These are phyloP conservation scores for Reutealis trisperma DNA, from an alignment of 345 rosid species.

Conservation along the genomic window DNA sequence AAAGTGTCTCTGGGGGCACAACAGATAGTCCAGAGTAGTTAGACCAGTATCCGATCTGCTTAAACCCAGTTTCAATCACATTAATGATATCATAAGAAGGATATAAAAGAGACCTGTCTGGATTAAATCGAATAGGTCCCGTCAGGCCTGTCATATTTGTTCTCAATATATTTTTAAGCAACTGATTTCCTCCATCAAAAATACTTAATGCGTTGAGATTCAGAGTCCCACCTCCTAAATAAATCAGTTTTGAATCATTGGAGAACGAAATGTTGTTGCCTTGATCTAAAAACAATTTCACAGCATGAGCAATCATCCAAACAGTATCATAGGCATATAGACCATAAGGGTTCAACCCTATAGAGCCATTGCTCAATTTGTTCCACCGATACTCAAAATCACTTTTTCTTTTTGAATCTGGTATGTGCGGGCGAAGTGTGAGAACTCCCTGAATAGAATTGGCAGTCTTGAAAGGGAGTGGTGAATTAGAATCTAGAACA, in stretches of 20 bases:
- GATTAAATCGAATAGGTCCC: slow-evolving; percentile 60
- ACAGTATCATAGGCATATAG: slow-evolving; percentile 89
- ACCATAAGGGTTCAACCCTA: slow-evolving; percentile 74
- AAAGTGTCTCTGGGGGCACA: slow-evolving; percentile 71
- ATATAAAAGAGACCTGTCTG: slow-evolving; percentile 52
- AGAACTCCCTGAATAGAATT: slow-evolving; percentile 60
- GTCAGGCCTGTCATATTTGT: slow-evolving; percentile 77
- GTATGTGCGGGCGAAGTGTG: slow-evolving; percentile 69
- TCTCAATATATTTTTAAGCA: slow-evolving; percentile 53
- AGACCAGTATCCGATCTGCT: slow-evolving; percentile 84
- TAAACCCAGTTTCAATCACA: slow-evolving; percentile 42
- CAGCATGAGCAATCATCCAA: slow-evolving; percentile 83
- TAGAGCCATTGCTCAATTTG: slow-evolving; percentile 62
- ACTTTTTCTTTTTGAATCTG: slow-evolving; percentile 59
- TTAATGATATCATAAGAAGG: slow-evolving; percentile 82
- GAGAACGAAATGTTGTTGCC: slow-evolving; percentile 77
- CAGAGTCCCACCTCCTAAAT: slow-evolving; percentile 50
- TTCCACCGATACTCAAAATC: slow-evolving; percentile 69
- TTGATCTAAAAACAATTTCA: slow-evolving; percentile 59
- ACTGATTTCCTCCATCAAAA: slow-evolving; percentile 65
- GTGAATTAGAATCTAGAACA: slow-evolving; percentile 59
- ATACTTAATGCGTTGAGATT: slow-evolving; percentile 71
- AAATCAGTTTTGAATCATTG: slow-evolving; percentile 48
- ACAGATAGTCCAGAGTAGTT: slow-evolving; percentile 81
- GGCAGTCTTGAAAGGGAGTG: slow-evolving; percentile 30